Evolutionary conservation across 164 flowering plant genomes (phyloP).

Genomic region (Brasenia schreberi): DNA sequence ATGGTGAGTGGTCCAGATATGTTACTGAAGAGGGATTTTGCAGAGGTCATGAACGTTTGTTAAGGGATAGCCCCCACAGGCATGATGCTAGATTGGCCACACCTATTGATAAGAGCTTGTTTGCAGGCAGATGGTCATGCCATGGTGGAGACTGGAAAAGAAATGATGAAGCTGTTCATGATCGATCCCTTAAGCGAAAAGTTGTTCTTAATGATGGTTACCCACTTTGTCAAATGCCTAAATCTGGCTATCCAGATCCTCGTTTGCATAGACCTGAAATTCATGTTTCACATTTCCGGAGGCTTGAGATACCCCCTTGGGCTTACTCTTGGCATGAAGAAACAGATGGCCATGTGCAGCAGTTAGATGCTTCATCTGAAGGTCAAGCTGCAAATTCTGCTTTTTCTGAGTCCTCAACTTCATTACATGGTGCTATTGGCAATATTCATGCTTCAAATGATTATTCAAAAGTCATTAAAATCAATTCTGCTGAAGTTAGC

Average conservation of each 20-base stretch:
- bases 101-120: conserved; percentile 31
- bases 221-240: conserved; percentile 83
- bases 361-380: conserved; percentile 5
- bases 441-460: neutral
- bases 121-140: conserved; percentile 73
- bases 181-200: conserved; percentile 49
- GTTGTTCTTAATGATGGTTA: conserved; percentile 77
- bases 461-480: neutral
- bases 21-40: conserved; percentile 20
- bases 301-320: conserved; percentile 82
- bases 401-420: neutral
- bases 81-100: conserved; percentile 24
- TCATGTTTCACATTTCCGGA: conserved; percentile 48
- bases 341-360: conserved; percentile 25
- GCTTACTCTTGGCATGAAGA: conserved; percentile 75
- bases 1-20: conserved; percentile 19
- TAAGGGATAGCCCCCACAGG: conserved; percentile 16
- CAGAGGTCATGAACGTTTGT: conserved; percentile 17
- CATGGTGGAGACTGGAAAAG: conserved; percentile 98
- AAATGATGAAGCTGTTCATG: conserved; percentile 57
- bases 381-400: neutral
- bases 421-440: neutral
- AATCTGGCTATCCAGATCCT: conserved; percentile 81
- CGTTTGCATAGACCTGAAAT: conserved; percentile 71
- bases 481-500: neutral